These are phyloP conservation scores for Furculomyces boomerangus DNA, from an alignment of 371 early-diverging fungal species.

Conservation along the genomic window DNA sequence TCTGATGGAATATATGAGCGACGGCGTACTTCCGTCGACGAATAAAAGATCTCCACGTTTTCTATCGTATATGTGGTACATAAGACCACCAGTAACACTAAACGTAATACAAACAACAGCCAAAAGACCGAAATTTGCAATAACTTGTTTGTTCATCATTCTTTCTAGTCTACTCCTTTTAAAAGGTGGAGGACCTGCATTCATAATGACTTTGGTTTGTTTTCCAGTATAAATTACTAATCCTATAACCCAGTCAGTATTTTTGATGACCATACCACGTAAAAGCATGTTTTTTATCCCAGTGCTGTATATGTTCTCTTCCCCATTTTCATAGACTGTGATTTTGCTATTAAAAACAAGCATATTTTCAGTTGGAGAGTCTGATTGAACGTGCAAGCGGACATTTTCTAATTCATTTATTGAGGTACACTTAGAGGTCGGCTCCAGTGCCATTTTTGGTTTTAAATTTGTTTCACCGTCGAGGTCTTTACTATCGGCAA, in stretches of 20 bases:
- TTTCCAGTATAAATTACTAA: slow-evolving; percentile 75
- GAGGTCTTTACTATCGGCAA: slow-evolving; percentile 83
- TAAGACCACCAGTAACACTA: slow-evolving; percentile 22
- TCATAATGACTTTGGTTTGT: slow-evolving; percentile 84
- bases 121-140: slow-evolving; percentile 62
- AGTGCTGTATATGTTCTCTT: slow-evolving; percentile 23
- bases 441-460: slow-evolving; percentile 36
- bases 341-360: slow-evolving; percentile 40
- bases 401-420: slow-evolving; percentile 40
- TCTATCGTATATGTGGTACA: slow-evolving; percentile 11
- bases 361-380: slow-evolving; percentile 52
- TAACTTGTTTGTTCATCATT: slow-evolving; percentile 70
- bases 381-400: slow-evolving; percentile 42
- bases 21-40: slow-evolving; percentile 10
- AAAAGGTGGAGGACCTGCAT: slow-evolving; percentile 64
- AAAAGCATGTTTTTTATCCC: slow-evolving; percentile 70
- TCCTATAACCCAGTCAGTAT: slow-evolving; percentile 75
- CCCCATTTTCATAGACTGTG: slow-evolving; percentile 9
- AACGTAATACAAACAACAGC: slow-evolving; percentile 51
- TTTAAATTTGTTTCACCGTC: slow-evolving; percentile 98
- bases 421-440: slow-evolving; percentile 37
- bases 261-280: slow-evolving; percentile 77
- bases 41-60: slow-evolving; percentile 9
- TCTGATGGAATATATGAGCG: slow-evolving; percentile 13
- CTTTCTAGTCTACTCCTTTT: slow-evolving; percentile 83